A percentile compares a stretch with the other conserved stretches of the same genome.
Conservation (phyloP, 352 stramenopile species). For the Phytophthora sojae region DNA sequence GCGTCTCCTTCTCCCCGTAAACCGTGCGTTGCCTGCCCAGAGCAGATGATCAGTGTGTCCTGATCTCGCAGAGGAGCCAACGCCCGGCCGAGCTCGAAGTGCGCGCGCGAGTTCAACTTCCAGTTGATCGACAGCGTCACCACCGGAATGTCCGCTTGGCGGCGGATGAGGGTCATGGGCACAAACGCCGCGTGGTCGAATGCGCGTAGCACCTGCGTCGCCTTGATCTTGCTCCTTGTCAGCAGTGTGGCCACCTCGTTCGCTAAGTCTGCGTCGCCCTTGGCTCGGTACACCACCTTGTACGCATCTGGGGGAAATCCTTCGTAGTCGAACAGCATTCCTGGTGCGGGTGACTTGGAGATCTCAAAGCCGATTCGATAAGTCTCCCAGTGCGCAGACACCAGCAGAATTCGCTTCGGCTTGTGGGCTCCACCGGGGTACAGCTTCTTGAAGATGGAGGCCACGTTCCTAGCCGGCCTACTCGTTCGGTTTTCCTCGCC, state of each 20-base stretch:
- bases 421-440: constrained; percentile 44
- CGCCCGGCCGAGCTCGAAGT: constrained; percentile 75
- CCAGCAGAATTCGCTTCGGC: constrained; percentile 78
- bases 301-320: constrained; percentile 88
- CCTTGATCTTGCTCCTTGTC: constrained; percentile 57
- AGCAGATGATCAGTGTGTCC: constrained; percentile 87
- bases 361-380: constrained; percentile 61
- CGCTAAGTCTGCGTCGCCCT: constrained; percentile 72
- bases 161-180: constrained; percentile 45
- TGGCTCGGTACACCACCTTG: constrained; percentile 77
- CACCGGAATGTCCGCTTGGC: not conserved
- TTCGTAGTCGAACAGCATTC: constrained; percentile 91
- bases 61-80: constrained; percentile 70
- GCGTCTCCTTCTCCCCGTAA: constrained; percentile 18
- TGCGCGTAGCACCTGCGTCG: constrained; percentile 58
- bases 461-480: constrained; percentile 46
- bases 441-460: constrained; percentile 57
- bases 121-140: constrained; percentile 7
- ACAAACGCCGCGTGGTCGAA: constrained; percentile 93
- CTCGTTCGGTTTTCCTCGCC: constrained; percentile 48
- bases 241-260: constrained; percentile 70
- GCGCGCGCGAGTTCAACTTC: constrained; percentile 39
- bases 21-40: constrained; percentile 63
- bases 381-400: constrained; percentile 89
- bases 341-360: constrained; percentile 54